Base-by-base conservation (phyloP, 257 asterid genomes). In the Scutellaria barbata region DNA sequence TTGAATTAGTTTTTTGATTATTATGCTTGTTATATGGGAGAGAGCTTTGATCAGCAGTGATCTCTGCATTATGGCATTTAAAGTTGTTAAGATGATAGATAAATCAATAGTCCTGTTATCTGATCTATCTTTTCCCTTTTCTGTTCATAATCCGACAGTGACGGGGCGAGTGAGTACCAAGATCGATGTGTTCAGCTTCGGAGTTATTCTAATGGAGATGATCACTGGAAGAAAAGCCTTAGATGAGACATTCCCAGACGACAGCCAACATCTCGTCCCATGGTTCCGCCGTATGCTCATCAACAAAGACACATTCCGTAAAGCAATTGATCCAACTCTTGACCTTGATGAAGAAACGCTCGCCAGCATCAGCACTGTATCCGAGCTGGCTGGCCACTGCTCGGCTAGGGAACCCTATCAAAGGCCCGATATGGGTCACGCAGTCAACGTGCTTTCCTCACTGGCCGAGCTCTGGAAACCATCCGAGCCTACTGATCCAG, bases 321-420 rank as follows among this genome's bases (percentile, higher is more conserved):
- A 85, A 58, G 87, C 86, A 58, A 76, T 93, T 7, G 97, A 90
- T 60, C 96, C 95, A 0, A 33, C 83, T 1, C 63, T 93, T 4
- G 87, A 87, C 3, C 83, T 78, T 0, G 72, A 80, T 2, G 92
- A 82, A 41, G 96, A 87, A 74, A 87, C 83, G 5, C 85, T 82
- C 6, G 77, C 90, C 1, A 90, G 97, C 62, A 17, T 88, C 61
- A 72, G 18, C 73, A 93, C 85, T 0, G 88, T 90, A 5, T 84
- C 94, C n/a, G 96, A 90, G 85, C 84, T 88, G 68, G 97, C 94
- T 0, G 95, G 97, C 25, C 96, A 90, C 80, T 92, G 96, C 86
- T 72, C 88, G 0, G 95, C 90, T 0, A 54, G 96, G 64, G 97
- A 86, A 46, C 97, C 98, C 16, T 53, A 84, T 64, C 97, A 90